phyloP scores from a whole-genome alignment of 768 basidiomycete genomes.

The Lentinula edodes region DNA sequence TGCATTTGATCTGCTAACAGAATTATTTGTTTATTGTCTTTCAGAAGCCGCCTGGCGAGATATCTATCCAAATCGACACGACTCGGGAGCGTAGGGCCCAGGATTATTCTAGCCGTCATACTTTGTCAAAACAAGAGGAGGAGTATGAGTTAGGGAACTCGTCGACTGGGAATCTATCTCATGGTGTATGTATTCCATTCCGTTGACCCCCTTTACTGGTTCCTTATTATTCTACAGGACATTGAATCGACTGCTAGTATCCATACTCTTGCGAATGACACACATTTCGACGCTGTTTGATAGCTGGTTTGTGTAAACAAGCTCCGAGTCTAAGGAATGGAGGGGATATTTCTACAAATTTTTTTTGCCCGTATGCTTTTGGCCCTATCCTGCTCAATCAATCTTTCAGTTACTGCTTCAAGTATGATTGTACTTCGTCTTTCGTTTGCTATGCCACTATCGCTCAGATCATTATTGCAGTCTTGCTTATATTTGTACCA shows the following conservation, averaged over 20 bases:
- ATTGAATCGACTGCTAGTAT: not conserved
- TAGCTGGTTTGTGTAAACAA: not conserved
- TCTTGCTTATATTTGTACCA: not conserved
- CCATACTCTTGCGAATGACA: not conserved
- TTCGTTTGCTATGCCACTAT: not conserved
- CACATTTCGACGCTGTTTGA: not conserved
- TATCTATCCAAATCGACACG: slow-evolving; percentile 31
- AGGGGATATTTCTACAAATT: not conserved
- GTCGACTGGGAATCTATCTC: not conserved
- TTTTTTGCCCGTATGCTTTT: not conserved
- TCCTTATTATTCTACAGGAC: not conserved
- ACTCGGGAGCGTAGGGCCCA: slow-evolving; percentile 15
- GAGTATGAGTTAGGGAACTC: not conserved
- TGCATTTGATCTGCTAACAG: not conserved
- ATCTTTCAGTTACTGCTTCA: not conserved
- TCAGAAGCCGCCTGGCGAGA: slow-evolving; percentile 17
- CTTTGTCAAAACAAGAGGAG: not conserved
- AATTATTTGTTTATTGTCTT: not conserved
- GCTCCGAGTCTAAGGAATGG: not conserved
- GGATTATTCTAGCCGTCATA: not conserved
- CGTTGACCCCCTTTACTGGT: not conserved
- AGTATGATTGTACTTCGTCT: not conserved
- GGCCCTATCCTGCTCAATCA: not conserved
- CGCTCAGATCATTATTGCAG: not conserved
- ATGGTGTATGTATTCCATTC: not conserved